phyloP scores from a whole-genome alignment of 305 asterid genomes.

The Andrographis paniculata region DNA sequence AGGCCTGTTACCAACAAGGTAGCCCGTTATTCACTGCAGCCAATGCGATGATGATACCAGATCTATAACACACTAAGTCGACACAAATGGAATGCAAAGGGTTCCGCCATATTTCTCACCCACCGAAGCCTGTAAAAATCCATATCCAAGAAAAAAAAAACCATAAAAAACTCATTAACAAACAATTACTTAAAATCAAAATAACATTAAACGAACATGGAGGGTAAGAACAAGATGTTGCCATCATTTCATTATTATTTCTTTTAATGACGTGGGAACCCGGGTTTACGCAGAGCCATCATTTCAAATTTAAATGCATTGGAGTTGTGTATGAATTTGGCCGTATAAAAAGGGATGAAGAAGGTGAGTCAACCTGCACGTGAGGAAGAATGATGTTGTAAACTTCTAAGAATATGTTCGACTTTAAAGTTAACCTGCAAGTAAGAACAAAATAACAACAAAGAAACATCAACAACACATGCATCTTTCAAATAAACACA shows the following conservation, averaged over 20 bases:
- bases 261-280: no score
- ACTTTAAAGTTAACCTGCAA: conserved; percentile 62
- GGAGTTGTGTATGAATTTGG: background rate
- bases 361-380: conserved; percentile 58
- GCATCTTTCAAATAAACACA: background rate
- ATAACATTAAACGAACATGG: no score
- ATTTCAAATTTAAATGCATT: no score
- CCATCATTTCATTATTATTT: no score
- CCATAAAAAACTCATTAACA: background rate
- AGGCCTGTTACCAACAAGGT: no score
- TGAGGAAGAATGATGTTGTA: conserved; percentile 50
- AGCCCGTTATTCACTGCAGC: no score
- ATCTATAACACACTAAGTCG: no score
- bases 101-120: conserved; percentile 63
- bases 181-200: no score
- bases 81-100: conserved; percentile 31
- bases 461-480: background rate
- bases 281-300: no score
- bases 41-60: no score
- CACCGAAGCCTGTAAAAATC: conserved; percentile 42
- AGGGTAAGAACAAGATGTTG: no score
- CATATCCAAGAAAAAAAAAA: conserved; percentile 13
- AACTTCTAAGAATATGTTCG: conserved; percentile 41
- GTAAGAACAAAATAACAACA: conserved; percentile 4
- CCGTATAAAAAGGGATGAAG: conserved; percentile 4